Evolutionary conservation across 1,139 yeast species (phyloP).

Genomic region (Saccharomyces hybrid): DNA sequence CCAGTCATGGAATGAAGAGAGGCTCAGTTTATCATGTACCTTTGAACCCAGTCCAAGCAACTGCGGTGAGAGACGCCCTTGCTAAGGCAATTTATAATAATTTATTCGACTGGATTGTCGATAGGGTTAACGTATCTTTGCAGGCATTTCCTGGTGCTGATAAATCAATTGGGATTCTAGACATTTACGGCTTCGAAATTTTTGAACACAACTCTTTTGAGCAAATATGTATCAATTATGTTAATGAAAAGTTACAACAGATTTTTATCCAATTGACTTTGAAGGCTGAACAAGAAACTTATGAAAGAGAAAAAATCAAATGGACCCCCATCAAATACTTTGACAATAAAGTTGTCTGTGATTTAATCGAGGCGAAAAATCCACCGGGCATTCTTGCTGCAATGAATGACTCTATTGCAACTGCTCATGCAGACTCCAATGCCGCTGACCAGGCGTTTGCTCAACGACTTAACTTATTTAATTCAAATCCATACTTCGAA

Average conservation of each 20-base stretch:
- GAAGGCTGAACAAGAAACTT: constrained; percentile 96
- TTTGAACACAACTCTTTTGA: constrained; percentile 96
- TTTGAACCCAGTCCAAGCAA: constrained; percentile 83
- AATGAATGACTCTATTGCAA: constrained; percentile 92
- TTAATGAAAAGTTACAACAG: constrained; percentile 94
- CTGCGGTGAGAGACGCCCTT: constrained; percentile 88
- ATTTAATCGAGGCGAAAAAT: constrained; percentile 84
- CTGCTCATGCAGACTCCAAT: constrained; percentile 95
- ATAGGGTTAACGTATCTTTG: constrained; percentile 74
- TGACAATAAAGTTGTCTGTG: constrained; percentile 95
- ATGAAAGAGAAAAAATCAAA: constrained; percentile 86
- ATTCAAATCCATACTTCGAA: constrained; percentile 81
- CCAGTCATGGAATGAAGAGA: constrained; percentile 78
- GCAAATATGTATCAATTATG: constrained; percentile 94
- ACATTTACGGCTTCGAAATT: constrained; percentile 97
- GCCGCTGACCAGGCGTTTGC: constrained; percentile 98
- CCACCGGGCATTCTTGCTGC: constrained; percentile 98
- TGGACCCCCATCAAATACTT: constrained; percentile 98
- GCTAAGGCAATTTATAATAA: constrained; percentile 93
- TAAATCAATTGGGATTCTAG: constrained; percentile 87
- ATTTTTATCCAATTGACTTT: constrained; percentile 91
- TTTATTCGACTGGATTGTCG: constrained; percentile 96
- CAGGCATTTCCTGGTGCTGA: constrained; percentile 43
- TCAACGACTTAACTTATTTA: constrained; percentile 80
- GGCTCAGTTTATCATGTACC: constrained; percentile 96